phyloP scores from a whole-genome alignment of 306 rosid species.

The Hylodesmum podocarpum region DNA sequence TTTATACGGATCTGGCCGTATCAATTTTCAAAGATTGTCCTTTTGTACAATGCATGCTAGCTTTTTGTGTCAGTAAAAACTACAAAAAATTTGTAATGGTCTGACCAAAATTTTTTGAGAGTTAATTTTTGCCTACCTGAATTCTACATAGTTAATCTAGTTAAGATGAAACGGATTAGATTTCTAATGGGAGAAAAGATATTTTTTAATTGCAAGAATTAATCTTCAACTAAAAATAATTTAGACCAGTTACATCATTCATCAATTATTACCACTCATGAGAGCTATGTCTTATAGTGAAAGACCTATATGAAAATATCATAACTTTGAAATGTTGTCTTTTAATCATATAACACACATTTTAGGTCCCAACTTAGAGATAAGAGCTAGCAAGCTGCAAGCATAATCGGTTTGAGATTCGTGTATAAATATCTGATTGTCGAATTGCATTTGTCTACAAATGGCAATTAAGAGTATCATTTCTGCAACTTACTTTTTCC shows the following conservation, averaged over 20 bases:
- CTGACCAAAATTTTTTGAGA: neutral
- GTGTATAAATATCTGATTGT: constrained; percentile 23
- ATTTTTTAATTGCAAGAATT: neutral
- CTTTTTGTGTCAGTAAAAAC: neutral
- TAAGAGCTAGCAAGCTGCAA: constrained; percentile 12
- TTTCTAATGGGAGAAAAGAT: neutral
- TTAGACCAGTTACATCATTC: neutral
- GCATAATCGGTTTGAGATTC: constrained; percentile 33
- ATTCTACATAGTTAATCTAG: neutral
- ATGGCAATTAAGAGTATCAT: constrained; percentile 13
- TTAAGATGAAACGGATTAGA: neutral
- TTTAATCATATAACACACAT: neutral
- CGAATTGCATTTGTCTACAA: constrained; percentile 22
- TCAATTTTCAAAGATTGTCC: neutral
- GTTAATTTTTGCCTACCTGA: neutral
- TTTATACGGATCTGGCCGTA: neutral
- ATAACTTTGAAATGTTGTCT: constrained; percentile 19
- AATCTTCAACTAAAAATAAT: neutral
- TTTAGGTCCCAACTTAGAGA: constrained; percentile 25
- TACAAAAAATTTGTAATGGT: neutral
- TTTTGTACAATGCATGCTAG: neutral
- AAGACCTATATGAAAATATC: neutral
- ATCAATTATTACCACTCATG: neutral
- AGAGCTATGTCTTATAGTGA: neutral
- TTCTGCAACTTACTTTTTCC: neutral